These are phyloP conservation scores for Cyclostephanos invisitatus DNA, from an alignment of 108 stramenopile genomes.

Conservation along the genomic window DNA sequence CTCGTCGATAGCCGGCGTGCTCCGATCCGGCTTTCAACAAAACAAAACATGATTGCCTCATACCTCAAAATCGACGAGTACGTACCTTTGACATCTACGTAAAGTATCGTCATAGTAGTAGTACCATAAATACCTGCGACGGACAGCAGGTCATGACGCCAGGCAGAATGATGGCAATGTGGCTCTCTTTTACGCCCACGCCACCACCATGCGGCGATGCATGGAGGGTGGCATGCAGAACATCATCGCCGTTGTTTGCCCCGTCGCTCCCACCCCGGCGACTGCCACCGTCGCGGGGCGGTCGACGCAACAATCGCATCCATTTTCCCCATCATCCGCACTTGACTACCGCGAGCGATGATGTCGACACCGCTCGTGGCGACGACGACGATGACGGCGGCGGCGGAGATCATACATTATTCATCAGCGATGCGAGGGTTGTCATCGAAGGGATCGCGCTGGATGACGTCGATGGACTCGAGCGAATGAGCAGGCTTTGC, in stretches of 20 bases:
- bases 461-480: slow-evolving; percentile 18
- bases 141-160: too few relatives aligned
- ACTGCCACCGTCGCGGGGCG: background rate
- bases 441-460: slow-evolving; percentile 29
- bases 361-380: too few relatives aligned
- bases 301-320: background rate
- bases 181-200: background rate
- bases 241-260: background rate
- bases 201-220: background rate
- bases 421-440: background rate
- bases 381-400: background rate
- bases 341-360: background rate
- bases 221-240: background rate
- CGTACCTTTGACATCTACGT: too few relatives aligned
- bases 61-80: too few relatives aligned
- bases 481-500: slow-evolving; percentile 40
- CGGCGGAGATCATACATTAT: background rate
- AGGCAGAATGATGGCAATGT: too few relatives aligned
- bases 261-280: background rate
- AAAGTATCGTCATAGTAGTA: too few relatives aligned
- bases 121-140: too few relatives aligned
- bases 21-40: too few relatives aligned
- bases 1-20: too few relatives aligned
- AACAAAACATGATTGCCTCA: too few relatives aligned
- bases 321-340: background rate